Conservation (phyloP, 352 stramenopile genomes). For the Pythium biforme region DNA sequence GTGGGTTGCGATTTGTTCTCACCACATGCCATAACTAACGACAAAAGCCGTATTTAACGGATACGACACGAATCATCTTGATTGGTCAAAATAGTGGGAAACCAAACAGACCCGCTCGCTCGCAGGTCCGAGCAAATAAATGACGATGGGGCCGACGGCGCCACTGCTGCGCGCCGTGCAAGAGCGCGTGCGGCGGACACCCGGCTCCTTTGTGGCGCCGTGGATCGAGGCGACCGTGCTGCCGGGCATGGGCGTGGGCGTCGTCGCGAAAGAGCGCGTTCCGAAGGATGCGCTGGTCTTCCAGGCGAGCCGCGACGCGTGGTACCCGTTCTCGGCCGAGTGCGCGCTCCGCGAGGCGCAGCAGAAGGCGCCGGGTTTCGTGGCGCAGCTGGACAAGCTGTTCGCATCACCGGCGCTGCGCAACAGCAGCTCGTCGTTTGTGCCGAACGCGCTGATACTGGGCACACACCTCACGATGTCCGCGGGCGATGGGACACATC, state of each 20-base stretch:
- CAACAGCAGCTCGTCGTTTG: conserved; percentile 36
- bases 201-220: conserved; percentile 50
- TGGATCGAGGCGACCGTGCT: conserved; percentile 48
- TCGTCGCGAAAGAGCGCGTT: conserved; percentile 55
- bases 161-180: conserved; percentile 43
- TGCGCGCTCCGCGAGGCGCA: conserved; percentile 57
- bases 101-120: not conserved
- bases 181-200: conserved; percentile 50
- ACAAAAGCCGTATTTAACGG: conserved; percentile 11
- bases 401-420: conserved; percentile 35
- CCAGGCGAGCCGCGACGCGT: conserved; percentile 49
- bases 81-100: conserved; percentile 16
- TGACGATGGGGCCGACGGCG: conserved; percentile 8
- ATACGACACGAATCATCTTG: not conserved
- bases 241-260: conserved; percentile 60
- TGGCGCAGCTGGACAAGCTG: conserved; percentile 54
- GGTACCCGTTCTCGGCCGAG: conserved; percentile 78
- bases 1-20: too few species aligned
- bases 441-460: conserved; percentile 66
- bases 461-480: conserved; percentile 63
- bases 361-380: conserved; percentile 60
- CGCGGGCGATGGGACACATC: conserved; percentile 20
- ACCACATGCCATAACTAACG: conserved; percentile 18
- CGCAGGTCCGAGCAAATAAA: too few species aligned
- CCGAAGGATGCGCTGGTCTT: conserved; percentile 65